Evolutionary conservation across 1,284 basidiomycete species (phyloP), one percentile per base, ranked within the genome.

Genomic region (Puccinia sorghi): DNA sequence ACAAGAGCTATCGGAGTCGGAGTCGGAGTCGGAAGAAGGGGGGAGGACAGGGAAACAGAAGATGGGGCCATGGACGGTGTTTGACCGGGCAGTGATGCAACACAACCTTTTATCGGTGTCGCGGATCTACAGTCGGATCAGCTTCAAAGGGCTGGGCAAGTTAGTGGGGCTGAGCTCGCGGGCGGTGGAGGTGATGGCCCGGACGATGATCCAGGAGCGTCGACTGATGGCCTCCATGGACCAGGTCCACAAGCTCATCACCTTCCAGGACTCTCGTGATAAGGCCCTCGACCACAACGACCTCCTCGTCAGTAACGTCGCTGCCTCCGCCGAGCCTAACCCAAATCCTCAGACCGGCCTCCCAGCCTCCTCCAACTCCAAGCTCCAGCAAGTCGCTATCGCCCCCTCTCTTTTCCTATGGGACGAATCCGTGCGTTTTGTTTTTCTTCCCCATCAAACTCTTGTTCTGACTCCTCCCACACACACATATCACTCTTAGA

Each of bases 1-100:
- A 25, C 87, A 93, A 13, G 90, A 90, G 2, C 90, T 91, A 7
- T 85, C 87, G 9, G 88, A 89, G 50, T 80, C 75, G 37, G 80
- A 81, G 5, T 82, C 90, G 57, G 89, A 87, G 70, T 84, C 85
- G 27, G 84, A 52, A 27, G 37, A 32, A 52, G 52, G 48, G n/a
- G 3, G 27, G 88, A 89, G 67, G 86, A 88, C 7, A 87, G 86
- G 5, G 63, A 81, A 43, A 72, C 91, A 91, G 86, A 93, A 88
- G 80, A 88, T 89, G 48, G 92, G 92, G 0, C 94, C 96, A 0
- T 91, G 92, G 7, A 98, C 94, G 11, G 94, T 99, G n/a, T 88
- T 99, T 43, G 96, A 98, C 84, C 89, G 94, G 70, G 97, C 97
- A 1, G 93, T 99, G 66, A 93, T 98, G 89, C 96, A 99, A 84